Conservation (phyloP, 805 yeast genomes). For the Metschnikowia colocasiae region DNA sequence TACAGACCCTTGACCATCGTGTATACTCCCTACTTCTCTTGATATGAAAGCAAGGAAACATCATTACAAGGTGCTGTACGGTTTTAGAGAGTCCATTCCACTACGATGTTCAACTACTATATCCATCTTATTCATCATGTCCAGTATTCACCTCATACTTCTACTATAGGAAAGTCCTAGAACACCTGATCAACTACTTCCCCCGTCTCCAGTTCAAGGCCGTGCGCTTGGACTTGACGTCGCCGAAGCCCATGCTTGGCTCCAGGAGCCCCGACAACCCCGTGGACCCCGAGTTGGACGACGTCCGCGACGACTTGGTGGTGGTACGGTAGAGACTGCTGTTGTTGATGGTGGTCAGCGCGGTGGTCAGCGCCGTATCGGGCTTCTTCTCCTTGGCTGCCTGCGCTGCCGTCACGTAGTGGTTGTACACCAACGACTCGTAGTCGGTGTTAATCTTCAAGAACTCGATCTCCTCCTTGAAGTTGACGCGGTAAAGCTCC, state of each 20-base stretch:
- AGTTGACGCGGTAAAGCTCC: slow-evolving; percentile 62
- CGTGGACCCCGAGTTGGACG: slow-evolving; percentile 14
- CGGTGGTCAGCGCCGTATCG: slow-evolving; percentile 2
- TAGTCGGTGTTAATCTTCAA: slow-evolving; percentile 37
- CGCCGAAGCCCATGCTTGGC: slow-evolving; percentile 9
- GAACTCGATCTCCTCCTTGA: slow-evolving; percentile 55
- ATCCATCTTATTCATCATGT: too few relatives aligned
- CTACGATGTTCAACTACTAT: too few relatives aligned
- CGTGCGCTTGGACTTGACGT: slow-evolving; percentile 26
- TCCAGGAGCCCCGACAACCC: slow-evolving; percentile 11
- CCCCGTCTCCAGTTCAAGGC: slow-evolving; percentile 38
- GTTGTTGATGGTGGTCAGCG: slow-evolving; percentile 3
- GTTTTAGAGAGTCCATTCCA: too few relatives aligned
- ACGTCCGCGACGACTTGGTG: slow-evolving; percentile 16
- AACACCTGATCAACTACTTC: not conserved
- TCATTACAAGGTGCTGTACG: too few relatives aligned
- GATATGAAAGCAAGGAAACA: too few relatives aligned
- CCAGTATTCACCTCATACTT: too few relatives aligned
- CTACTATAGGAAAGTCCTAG: too few relatives aligned
- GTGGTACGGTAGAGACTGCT: slow-evolving; percentile 17
- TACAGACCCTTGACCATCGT: too few relatives aligned
- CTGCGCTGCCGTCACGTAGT: slow-evolving; percentile 18
- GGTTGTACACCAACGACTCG: slow-evolving; percentile 27
- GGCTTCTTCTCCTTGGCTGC: slow-evolving; percentile 7
- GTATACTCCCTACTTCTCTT: too few relatives aligned